Evolutionary conservation across 768 basidiomycete genomes (phyloP).

Genomic region (Piloderma croceum): DNA sequence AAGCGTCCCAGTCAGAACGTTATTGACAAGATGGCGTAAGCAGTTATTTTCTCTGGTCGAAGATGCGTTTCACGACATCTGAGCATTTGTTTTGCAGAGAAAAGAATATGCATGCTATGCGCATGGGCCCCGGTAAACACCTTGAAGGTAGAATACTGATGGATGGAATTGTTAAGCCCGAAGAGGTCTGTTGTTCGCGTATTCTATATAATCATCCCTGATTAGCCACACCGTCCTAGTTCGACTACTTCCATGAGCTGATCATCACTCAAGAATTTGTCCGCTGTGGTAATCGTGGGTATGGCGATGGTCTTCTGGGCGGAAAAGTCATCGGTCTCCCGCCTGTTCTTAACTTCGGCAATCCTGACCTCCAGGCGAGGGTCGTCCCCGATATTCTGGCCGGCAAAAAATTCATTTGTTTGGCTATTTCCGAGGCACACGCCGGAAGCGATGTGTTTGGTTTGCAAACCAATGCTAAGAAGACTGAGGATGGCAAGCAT

Average conservation of each 20-base stretch:
- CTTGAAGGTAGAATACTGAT: slow-evolving; percentile 71
- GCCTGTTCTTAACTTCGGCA: slow-evolving; percentile 63
- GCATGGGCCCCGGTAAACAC: slow-evolving; percentile 82
- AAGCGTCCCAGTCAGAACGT: slow-evolving; percentile 77
- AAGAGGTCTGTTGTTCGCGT: slow-evolving; percentile 43
- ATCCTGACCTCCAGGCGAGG: slow-evolving; percentile 42
- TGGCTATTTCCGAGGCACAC: slow-evolving; percentile 74
- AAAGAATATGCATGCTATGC: slow-evolving; percentile 66
- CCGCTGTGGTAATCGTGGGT: slow-evolving; percentile 53
- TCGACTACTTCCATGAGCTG: slow-evolving; percentile 68
- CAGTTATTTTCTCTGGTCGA: neutral
- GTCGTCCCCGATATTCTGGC: slow-evolving; percentile 46
- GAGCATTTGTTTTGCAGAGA: slow-evolving; percentile 23
- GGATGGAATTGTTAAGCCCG: slow-evolving; percentile 69
- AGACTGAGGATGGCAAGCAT: slow-evolving; percentile 60
- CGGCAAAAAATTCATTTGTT: slow-evolving; percentile 65
- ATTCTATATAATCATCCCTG: slow-evolving; percentile 5
- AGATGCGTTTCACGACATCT: slow-evolving; percentile 24
- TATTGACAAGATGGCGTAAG: slow-evolving; percentile 66
- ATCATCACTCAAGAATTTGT: slow-evolving; percentile 62
- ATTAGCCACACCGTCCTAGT: slow-evolving; percentile 31
- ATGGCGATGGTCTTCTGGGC: slow-evolving; percentile 60
- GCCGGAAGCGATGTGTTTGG: slow-evolving; percentile 67
- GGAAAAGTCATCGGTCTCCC: slow-evolving; percentile 69
- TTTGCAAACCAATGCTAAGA: slow-evolving; percentile 53